phyloP scores from a whole-genome alignment of 495 filamentous ascomycete species.

The Mycothermus thermophilus region DNA sequence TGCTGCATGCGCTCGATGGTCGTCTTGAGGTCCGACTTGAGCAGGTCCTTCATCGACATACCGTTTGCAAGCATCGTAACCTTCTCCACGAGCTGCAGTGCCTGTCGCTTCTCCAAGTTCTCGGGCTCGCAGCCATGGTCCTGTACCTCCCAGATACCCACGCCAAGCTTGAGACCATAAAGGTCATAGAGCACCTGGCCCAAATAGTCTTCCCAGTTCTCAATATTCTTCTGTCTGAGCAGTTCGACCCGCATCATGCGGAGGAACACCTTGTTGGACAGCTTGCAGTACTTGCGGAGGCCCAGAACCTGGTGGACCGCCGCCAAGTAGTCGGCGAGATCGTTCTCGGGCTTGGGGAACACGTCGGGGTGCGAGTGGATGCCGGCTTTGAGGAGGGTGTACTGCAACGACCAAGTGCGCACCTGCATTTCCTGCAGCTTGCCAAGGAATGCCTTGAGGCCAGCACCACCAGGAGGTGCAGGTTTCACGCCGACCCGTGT shows the following conservation, averaged over 20 bases:
- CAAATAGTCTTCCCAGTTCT: conserved; percentile 64
- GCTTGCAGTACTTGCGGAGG: conserved; percentile 69
- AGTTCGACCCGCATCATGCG: conserved; percentile 77
- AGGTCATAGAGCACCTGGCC: conserved; percentile 82
- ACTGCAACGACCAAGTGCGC: conserved; percentile 68
- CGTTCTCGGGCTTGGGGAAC: conserved; percentile 50
- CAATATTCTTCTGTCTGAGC: conserved; percentile 44
- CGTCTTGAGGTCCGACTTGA: conserved; percentile 74
- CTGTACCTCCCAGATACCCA: conserved; percentile 47
- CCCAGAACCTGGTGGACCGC: conserved; percentile 76
- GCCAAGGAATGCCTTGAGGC: conserved; percentile 43
- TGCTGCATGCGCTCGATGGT: conserved; percentile 83
- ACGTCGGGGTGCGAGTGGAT: conserved; percentile 49
- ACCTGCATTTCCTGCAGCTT: conserved; percentile 84
- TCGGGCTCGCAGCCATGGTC: conserved; percentile 69
- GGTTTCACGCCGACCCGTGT: conserved; percentile 54
- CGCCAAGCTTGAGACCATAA: conserved; percentile 66
- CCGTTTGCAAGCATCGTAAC: conserved; percentile 65
- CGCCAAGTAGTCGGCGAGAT: conserved; percentile 59
- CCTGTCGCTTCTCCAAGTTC: conserved; percentile 59
- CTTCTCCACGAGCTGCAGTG: conserved; percentile 65
- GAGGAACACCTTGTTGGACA: conserved; percentile 75
- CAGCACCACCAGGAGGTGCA: conserved; percentile 20
- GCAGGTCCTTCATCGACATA: conserved; percentile 80
- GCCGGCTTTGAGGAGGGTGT: conserved; percentile 59